These are phyloP conservation scores for Xylaria sp. DNA, from an alignment of 495 filamentous ascomycete species.

Conservation along the genomic window DNA sequence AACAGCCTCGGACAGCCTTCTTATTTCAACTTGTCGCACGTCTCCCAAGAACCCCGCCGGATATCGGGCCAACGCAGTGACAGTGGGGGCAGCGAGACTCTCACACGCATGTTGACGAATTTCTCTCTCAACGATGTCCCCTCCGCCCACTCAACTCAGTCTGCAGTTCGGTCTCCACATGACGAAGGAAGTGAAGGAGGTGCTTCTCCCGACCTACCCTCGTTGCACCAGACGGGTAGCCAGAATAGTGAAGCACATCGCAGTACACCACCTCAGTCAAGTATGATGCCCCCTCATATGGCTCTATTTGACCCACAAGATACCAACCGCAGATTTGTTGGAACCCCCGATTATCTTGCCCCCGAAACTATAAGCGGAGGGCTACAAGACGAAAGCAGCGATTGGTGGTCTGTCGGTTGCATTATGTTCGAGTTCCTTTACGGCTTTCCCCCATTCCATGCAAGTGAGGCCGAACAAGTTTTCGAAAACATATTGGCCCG, in stretches of 20 bases:
- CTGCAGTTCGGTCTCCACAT: slow-evolving; percentile 65
- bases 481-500: slow-evolving; percentile 95
- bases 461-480: slow-evolving; percentile 85
- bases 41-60: slow-evolving; percentile 77
- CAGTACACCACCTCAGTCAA: slow-evolving; percentile 69
- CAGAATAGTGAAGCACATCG: slow-evolving; percentile 52
- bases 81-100: slow-evolving; percentile 83
- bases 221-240: slow-evolving; percentile 68
- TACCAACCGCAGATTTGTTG: slow-evolving; percentile 90
- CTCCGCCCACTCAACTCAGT: slow-evolving; percentile 44
- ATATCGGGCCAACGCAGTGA: slow-evolving; percentile 91
- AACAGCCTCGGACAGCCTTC: slow-evolving; percentile 76
- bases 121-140: slow-evolving; percentile 77
- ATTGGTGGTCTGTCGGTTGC: slow-evolving; percentile 99
- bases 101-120: slow-evolving; percentile 82
- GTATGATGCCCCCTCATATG: slow-evolving; percentile 93
- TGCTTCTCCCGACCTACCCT: slow-evolving; percentile 73
- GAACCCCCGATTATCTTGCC: slow-evolving; percentile 95
- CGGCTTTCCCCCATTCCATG: slow-evolving; percentile 91
- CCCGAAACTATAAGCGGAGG: slow-evolving; percentile 95
- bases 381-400: slow-evolving; percentile 95
- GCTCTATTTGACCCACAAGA: slow-evolving; percentile 96
- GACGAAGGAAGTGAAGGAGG: slow-evolving; percentile 52
- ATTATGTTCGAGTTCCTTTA: slow-evolving; percentile 97
- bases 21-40: slow-evolving; percentile 81